These are phyloP conservation scores for Suillus luteus DNA, from an alignment of 768 basidiomycete species.

Conservation along the genomic window DNA sequence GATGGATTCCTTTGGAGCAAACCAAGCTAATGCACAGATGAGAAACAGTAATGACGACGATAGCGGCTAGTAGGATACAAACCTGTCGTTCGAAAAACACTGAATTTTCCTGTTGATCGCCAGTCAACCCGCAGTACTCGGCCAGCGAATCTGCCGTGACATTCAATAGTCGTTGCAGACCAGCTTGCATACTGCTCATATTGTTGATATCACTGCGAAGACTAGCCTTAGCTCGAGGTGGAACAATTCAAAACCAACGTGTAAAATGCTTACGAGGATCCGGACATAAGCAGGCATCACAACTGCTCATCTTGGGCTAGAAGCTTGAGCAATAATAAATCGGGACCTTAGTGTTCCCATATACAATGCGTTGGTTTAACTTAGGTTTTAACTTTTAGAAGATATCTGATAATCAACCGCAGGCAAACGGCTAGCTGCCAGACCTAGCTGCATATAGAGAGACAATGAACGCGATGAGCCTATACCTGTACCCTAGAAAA, in stretches of 20 bases:
- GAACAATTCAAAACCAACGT: background rate
- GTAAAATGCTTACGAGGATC: background rate
- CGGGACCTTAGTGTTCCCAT: background rate
- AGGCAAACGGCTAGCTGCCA: too few relatives aligned
- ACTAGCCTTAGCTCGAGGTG: background rate
- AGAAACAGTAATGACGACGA: background rate
- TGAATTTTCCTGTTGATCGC: constrained; percentile 16
- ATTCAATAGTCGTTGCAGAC: constrained; percentile 12
- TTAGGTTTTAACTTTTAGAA: too few relatives aligned
- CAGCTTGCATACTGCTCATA: constrained; percentile 3
- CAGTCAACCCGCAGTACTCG: constrained; percentile 15
- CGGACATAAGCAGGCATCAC: background rate
- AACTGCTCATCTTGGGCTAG: background rate
- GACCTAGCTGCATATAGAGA: too few relatives aligned
- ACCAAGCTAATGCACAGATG: constrained; percentile 25
- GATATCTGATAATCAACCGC: too few relatives aligned
- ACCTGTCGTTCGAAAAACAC: constrained; percentile 18
- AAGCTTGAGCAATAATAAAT: background rate
- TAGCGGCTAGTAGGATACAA: background rate
- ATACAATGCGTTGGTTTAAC: too few relatives aligned
- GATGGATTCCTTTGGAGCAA: constrained; percentile 29
- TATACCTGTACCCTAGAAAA: too few relatives aligned
- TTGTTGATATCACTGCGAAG: background rate
- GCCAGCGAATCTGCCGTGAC: constrained; percentile 20
- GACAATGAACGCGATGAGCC: too few relatives aligned